Conservation (phyloP, 345 rosid species). For the Acer yangbiense region DNA sequence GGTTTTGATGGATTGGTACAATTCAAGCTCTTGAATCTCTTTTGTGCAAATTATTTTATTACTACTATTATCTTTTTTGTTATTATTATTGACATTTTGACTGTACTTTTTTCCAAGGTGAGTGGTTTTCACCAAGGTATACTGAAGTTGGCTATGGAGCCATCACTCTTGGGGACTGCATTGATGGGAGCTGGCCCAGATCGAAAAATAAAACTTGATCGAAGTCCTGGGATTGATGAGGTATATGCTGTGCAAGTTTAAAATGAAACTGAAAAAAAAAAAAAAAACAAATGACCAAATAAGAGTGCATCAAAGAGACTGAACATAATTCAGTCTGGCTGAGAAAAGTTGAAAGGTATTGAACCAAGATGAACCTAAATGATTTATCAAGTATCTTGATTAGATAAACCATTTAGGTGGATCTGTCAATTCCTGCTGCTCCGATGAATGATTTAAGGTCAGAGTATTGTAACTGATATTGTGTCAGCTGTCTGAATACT, state of each 20-base stretch:
- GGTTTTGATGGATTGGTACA: constrained; percentile 95
- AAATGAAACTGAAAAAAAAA: background rate
- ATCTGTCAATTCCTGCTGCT: background rate
- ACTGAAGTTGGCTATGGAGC: constrained; percentile 94
- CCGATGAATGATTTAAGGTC: background rate
- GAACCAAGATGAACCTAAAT: background rate
- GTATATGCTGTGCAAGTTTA: constrained; percentile 31
- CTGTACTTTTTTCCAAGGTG: constrained; percentile 45
- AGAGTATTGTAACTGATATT: background rate
- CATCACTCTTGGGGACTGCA: constrained; percentile 80
- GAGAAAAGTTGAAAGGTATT: background rate
- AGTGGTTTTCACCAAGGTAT: constrained; percentile 89
- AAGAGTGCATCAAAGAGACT: background rate
- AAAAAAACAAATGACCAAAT: background rate
- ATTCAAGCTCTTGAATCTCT: constrained; percentile 16
- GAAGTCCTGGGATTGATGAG: constrained; percentile 89
- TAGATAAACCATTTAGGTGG: background rate
- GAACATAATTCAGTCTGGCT: background rate
- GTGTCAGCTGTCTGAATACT: background rate
- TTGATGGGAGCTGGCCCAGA: constrained; percentile 91
- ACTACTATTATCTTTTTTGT: background rate
- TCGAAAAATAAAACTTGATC: constrained; percentile 84
- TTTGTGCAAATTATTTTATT: constrained; percentile 1
- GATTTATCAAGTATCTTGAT: too few relatives aligned
- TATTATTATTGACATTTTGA: constrained; percentile 9